Evolutionary conservation across 495 filamentous ascomycete species (phyloP).

Genomic region (Pyronema domesticum): DNA sequence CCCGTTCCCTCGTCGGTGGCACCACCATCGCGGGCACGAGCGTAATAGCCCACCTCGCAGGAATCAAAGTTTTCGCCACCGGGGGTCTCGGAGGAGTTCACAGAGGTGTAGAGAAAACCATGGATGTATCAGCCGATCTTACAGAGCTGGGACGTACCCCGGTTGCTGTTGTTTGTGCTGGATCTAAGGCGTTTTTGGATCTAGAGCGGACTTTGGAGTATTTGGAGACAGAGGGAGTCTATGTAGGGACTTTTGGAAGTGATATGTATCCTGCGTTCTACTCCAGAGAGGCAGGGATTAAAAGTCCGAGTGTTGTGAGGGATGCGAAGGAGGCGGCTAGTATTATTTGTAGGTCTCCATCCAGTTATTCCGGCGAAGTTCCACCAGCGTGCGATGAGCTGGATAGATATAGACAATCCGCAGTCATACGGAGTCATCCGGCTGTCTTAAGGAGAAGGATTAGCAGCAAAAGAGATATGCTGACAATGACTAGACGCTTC

Average conservation of each 20-base stretch:
- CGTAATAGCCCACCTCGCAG: conserved; percentile 70
- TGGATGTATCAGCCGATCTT: conserved; percentile 90
- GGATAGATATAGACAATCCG: too few species aligned
- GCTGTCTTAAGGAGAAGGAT: background rate
- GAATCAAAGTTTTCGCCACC: conserved; percentile 85
- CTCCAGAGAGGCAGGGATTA: conserved; percentile 63
- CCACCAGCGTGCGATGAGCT: background rate
- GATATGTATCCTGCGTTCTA: conserved; percentile 85
- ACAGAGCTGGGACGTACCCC: conserved; percentile 87
- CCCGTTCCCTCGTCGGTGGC: conserved; percentile 36
- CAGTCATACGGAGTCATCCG: too few species aligned
- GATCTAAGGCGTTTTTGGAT: conserved; percentile 91
- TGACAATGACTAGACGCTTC: conserved; percentile 34
- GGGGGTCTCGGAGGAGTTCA: conserved; percentile 81
- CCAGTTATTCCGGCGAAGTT: background rate
- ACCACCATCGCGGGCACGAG: conserved; percentile 89
- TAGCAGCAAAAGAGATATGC: background rate
- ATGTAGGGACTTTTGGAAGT: conserved; percentile 77
- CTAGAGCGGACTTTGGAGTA: conserved; percentile 82
- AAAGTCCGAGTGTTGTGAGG: conserved; percentile 54
- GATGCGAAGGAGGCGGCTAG: conserved; percentile 68
- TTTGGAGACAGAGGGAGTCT: conserved; percentile 80
- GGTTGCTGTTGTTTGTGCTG: conserved; percentile 72
- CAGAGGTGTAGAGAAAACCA: conserved; percentile 60
- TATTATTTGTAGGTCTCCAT: conserved; percentile 52